phyloP scores from a whole-genome alignment of 441 rosid genomes.

The Populus trichocarpa region DNA sequence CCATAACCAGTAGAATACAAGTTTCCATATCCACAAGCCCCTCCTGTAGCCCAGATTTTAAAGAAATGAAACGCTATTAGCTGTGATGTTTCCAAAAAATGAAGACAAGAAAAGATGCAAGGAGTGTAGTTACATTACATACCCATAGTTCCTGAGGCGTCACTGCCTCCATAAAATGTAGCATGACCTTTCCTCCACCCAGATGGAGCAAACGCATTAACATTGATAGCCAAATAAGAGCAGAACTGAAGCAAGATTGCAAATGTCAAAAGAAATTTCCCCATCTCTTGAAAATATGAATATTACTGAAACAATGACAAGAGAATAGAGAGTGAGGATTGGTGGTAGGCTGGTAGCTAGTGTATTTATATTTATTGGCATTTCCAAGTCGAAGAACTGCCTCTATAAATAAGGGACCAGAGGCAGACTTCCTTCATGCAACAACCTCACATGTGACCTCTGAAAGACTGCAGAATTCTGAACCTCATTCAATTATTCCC shows the following conservation, averaged over 20 bases:
- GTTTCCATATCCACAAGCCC: conserved; percentile 72
- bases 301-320: too few relatives aligned
- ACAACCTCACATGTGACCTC: conserved; percentile 50
- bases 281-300: conserved; percentile 35
- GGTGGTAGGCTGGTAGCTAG: not conserved
- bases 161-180: conserved; percentile 92
- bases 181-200: conserved; percentile 80
- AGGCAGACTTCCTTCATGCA: conserved; percentile 20
- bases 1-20: conserved; percentile 67
- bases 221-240: conserved; percentile 25
- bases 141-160: conserved; percentile 99
- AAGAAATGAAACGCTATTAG: not conserved
- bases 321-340: not conserved
- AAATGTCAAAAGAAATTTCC: conserved; percentile 27
- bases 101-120: not conserved
- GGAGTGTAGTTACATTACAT: not conserved
- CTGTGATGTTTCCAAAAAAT: not conserved
- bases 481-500: conserved; percentile 48
- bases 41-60: conserved; percentile 34
- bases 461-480: conserved; percentile 24
- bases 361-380: conserved; percentile 22
- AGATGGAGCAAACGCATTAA: conserved; percentile 49
- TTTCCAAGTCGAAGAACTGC: conserved; percentile 24
- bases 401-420: conserved; percentile 45
- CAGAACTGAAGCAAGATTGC: conserved; percentile 35